Base-by-base conservation (phyloP, 2,329 filamentous ascomycete species). In the Dendrostoma leiphaemia region DNA sequence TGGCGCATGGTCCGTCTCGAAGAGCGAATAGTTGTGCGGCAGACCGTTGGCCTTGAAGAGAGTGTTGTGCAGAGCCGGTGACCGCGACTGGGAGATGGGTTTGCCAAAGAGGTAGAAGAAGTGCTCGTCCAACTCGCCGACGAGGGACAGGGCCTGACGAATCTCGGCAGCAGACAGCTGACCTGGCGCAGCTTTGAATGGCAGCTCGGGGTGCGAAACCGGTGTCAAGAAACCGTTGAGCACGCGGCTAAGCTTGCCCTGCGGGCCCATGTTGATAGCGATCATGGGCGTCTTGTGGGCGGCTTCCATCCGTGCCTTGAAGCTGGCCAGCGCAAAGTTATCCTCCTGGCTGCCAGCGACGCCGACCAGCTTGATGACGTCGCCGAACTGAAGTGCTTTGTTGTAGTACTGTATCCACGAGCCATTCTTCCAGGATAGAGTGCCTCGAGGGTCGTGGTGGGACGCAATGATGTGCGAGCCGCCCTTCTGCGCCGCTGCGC, bases 151-250 rank as follows among this genome's bases (percentile, higher is more conserved):
- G 2, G 86, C 90, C 50, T 82, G 83, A 40, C 91, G 86, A 59
- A 99, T 97, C 63, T 99, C 92, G 2, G 85, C 82, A 1, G 93
- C 91, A 4, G 91, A 96, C 48, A 99, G 80, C 66, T 99, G 94
- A 1, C 94, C 94, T 4, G 94, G 93, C 0, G 94, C 94, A 35
- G 94, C 93, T 67, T 94, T 94, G 73, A 92, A 91, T 0, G 93
- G 91, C n/a, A 97, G 78, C 12, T 81, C 82, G 2, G 91, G 89
- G 68, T 97, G 94, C 3, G 91, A 91, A 13, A 99, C 94, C 0
- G 94, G 94, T 0, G 94, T 97, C 76, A 99, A 84, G 76, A 97
- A 97, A 28, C 82, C 79, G 71, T 99, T 99, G 55, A 95, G 76
- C 41, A 99, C 87, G 31, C 94, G 86, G 65, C 91, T 96, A 38